Conservation (phyloP, 768 basidiomycete species). For the Pulveroboletus sp. region DNA sequence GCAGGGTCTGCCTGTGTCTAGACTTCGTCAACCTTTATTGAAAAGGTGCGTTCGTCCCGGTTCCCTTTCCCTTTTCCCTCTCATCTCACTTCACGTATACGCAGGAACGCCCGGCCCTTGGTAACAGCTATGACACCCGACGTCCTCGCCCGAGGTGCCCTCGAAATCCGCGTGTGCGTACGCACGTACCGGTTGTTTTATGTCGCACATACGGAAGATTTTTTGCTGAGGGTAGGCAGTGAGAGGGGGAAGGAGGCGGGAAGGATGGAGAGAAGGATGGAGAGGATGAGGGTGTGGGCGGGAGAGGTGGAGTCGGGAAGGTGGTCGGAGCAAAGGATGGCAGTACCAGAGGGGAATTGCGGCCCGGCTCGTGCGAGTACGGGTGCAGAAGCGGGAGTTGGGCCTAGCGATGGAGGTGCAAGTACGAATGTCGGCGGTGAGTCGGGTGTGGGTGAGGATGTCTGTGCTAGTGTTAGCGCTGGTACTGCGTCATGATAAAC, state of each 20-base stretch:
- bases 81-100: not conserved
- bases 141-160: constrained; percentile 50
- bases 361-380: not conserved
- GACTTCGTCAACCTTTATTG: constrained; percentile 60
- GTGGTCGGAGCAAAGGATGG: constrained; percentile 9
- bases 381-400: not conserved
- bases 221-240: constrained; percentile 11
- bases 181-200: constrained; percentile 31
- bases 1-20: constrained; percentile 46
- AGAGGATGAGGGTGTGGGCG: constrained; percentile 11
- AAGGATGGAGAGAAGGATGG: not conserved
- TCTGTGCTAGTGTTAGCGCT: not conserved
- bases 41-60: constrained; percentile 52
- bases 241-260: constrained; percentile 9
- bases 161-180: constrained; percentile 85
- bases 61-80: not conserved
- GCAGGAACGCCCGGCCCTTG: constrained; percentile 21
- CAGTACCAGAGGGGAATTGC: not conserved
- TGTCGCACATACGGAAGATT: constrained; percentile 26
- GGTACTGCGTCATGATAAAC: constrained; percentile 8
- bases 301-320: constrained; percentile 11
- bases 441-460: not conserved
- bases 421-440: not conserved
- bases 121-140: constrained; percentile 36
- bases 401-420: not conserved